phyloP scores from a whole-genome alignment of 805 yeast species.

The Yarrowia alimentaria region DNA sequence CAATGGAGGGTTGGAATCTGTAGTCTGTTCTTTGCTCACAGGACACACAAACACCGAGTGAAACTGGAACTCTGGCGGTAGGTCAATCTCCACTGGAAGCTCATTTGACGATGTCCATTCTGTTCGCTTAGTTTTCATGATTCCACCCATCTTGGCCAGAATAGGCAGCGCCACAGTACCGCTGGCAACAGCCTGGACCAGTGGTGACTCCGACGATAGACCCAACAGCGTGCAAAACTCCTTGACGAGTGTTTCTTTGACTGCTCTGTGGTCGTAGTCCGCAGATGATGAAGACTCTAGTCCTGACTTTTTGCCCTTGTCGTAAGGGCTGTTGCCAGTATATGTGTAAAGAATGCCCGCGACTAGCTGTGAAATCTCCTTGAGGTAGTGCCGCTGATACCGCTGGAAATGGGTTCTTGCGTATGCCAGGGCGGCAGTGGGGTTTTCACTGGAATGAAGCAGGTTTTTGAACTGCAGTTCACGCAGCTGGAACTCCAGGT shows the following conservation, averaged over 20 bases:
- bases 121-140: conserved; percentile 43
- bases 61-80: conserved; percentile 54
- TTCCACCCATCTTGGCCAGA: conserved; percentile 49
- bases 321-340: conserved; percentile 29
- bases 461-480: conserved; percentile 42
- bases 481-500: conserved; percentile 49
- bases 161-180: conserved; percentile 55
- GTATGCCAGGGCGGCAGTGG: conserved; percentile 40
- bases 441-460: conserved; percentile 35
- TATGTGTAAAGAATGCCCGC: conserved; percentile 40
- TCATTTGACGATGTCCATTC: conserved; percentile 61
- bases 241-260: conserved; percentile 46
- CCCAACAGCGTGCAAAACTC: conserved; percentile 53
- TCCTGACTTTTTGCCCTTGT: conserved; percentile 33
- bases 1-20: conserved; percentile 59
- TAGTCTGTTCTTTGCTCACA: conserved; percentile 64
- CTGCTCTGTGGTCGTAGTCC: conserved; percentile 38
- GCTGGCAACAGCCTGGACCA: conserved; percentile 50
- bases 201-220: conserved; percentile 53
- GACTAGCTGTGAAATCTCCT: conserved; percentile 47
- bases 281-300: conserved; percentile 30
- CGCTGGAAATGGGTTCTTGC: conserved; percentile 45
- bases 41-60: conserved; percentile 74
- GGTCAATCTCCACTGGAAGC: conserved; percentile 58
- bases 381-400: conserved; percentile 45